These are phyloP conservation scores for Allomyces macrogynus DNA, from an alignment of 192 early-diverging fungal species.

Conservation along the genomic window DNA sequence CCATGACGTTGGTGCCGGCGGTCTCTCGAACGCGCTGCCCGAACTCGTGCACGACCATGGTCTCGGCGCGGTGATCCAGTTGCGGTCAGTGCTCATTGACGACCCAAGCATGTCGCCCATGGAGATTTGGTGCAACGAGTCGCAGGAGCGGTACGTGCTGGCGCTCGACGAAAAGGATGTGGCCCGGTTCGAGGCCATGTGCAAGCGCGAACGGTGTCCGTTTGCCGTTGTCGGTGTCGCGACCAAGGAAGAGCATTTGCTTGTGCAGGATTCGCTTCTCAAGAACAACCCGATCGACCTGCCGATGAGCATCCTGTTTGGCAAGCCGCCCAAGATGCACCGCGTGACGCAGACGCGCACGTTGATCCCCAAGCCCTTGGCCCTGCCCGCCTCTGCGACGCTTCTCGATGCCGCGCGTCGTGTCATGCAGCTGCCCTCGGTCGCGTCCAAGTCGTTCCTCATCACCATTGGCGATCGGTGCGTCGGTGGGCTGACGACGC, in stretches of 20 bases:
- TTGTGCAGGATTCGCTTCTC: conserved; percentile 56
- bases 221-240: conserved; percentile 78
- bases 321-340: conserved; percentile 90
- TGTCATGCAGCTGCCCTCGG: conserved; percentile 65
- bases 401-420: conserved; percentile 46
- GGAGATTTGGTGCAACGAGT: conserved; percentile 99
- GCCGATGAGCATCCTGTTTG: conserved; percentile 89
- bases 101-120: conserved; percentile 93
- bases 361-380: conserved; percentile 14
- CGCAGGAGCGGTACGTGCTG: conserved; percentile 97
- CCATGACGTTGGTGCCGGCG: conserved; percentile 98
- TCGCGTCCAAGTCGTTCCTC: conserved; percentile 86
- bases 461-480: conserved; percentile 96
- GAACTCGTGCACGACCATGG: conserved; percentile 93
- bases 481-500: conserved; percentile 79
- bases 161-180: conserved; percentile 55
- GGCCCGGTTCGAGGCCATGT: conserved; percentile 49
- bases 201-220: conserved; percentile 75
- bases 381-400: conserved; percentile 23
- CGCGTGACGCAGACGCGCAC: conserved; percentile 39
- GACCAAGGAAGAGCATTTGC: conserved; percentile 56
- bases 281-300: conserved; percentile 61
- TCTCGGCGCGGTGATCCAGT: conserved; percentile 74
- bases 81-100: conserved; percentile 76
- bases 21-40: conserved; percentile 90